Conservation (phyloP, 2,329 filamentous ascomycete species). For the Arthrobotrys conoides region DNA sequence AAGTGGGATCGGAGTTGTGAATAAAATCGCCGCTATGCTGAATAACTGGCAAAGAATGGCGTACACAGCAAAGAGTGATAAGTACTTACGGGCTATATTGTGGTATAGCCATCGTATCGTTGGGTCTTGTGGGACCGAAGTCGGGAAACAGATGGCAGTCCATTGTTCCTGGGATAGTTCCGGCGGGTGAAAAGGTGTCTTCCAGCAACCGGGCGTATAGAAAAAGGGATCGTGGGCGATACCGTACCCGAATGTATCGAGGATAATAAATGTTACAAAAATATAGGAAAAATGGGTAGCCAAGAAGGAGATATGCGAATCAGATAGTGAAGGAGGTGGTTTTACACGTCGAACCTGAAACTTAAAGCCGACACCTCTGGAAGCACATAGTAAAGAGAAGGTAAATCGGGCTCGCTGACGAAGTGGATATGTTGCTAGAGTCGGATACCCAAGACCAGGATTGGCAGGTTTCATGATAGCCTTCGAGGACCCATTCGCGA, state of each 20-base stretch:
- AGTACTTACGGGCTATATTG: slow-evolving; percentile 39
- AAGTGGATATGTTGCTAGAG: slow-evolving; percentile 34
- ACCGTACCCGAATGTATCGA: slow-evolving; percentile 40
- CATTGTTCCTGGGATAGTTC: slow-evolving; percentile 31
- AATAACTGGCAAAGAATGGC: slow-evolving; percentile 44
- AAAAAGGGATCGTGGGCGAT: slow-evolving; percentile 41
- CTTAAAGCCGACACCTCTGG: slow-evolving; percentile 54
- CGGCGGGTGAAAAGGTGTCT: slow-evolving; percentile 33
- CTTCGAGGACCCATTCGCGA: slow-evolving; percentile 29
- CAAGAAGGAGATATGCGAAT: slow-evolving; percentile 29
- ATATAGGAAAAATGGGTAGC: slow-evolving; percentile 31
- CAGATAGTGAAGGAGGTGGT: slow-evolving; percentile 22
- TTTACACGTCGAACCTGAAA: slow-evolving; percentile 51
- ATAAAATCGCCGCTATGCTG: slow-evolving; percentile 41
- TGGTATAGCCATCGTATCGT: slow-evolving; percentile 34
- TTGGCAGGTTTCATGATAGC: background rate
- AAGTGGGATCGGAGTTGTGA: slow-evolving; percentile 31
- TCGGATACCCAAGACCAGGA: slow-evolving; percentile 40
- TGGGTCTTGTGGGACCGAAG: slow-evolving; percentile 9
- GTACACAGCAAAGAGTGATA: slow-evolving; percentile 43
- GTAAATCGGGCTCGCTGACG: slow-evolving; percentile 49
- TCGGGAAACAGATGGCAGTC: slow-evolving; percentile 16
- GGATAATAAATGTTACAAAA: slow-evolving; percentile 33
- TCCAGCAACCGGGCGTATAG: slow-evolving; percentile 38
- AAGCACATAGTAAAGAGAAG: slow-evolving; percentile 34